Evolutionary conservation across 176 grass and related monocot species (phyloP).

Genomic region (Tillandsia fasciculata): DNA sequence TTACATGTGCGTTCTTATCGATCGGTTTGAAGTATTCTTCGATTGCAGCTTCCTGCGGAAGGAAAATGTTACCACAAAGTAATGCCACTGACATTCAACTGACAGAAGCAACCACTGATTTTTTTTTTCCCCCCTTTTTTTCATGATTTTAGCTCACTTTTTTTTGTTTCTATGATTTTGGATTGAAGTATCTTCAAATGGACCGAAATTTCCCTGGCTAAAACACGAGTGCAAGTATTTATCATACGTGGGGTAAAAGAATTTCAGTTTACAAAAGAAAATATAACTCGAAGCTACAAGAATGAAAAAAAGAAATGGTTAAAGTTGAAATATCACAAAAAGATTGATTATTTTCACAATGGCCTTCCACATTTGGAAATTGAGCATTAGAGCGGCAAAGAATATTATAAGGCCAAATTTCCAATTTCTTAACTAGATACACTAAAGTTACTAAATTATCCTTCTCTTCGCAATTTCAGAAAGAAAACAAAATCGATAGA

Average conservation of each 20-base stretch:
- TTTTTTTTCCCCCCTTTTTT: background rate
- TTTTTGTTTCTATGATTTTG: no score
- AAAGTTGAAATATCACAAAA: no score
- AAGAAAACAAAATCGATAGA: background rate
- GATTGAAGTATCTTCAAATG: no score
- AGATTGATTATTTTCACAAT: no score
- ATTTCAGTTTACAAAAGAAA: no score
- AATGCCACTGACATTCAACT: background rate
- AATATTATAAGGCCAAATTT: background rate
- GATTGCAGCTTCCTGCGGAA: slow-evolving; percentile 68
- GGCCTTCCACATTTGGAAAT: no score
- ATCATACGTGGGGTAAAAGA: no score
- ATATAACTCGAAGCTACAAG: no score
- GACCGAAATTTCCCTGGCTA: no score
- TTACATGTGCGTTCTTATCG: slow-evolving; percentile 55
- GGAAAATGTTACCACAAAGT: background rate
- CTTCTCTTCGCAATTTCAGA: background rate
- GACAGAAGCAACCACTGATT: slow-evolving; percentile 9
- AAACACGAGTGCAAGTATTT: no score
- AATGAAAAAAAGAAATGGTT: no score
- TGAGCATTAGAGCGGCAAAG: no score
- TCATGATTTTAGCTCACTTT: background rate
- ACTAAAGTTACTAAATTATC: background rate
- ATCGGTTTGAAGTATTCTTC: slow-evolving; percentile 88
- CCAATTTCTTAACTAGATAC: background rate